A percentile compares a stretch with the other conserved stretches of the same genome.
phyloP scores from a whole-genome alignment of 306 rosid genomes.

The Senna tora region DNA sequence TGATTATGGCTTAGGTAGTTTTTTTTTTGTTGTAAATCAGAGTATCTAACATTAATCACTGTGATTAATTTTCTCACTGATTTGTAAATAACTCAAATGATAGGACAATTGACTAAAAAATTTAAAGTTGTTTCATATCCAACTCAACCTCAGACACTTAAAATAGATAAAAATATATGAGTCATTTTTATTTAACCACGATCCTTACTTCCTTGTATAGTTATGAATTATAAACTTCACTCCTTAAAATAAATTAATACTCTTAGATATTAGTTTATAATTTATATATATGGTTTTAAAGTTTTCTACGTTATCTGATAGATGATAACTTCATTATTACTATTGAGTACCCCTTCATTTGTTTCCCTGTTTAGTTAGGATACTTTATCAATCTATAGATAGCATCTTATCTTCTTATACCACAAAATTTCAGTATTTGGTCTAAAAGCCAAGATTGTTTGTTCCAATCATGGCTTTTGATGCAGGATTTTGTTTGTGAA shows the following conservation, averaged over 20 bases:
- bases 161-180: too few relatives aligned
- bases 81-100: too few relatives aligned
- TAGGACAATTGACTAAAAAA: too few relatives aligned
- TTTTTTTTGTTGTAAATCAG: too few relatives aligned
- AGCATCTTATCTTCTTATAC: slow-evolving; percentile 31
- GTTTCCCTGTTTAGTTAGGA: slow-evolving; percentile 55
- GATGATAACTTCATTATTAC: slow-evolving; percentile 46
- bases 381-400: slow-evolving; percentile 42
- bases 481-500: slow-evolving; percentile 63
- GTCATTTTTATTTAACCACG: too few relatives aligned
- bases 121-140: too few relatives aligned
- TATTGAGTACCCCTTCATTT: slow-evolving; percentile 31
- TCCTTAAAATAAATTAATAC: not conserved
- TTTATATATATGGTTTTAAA: too few relatives aligned
- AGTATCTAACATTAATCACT: too few relatives aligned
- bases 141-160: too few relatives aligned
- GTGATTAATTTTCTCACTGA: too few relatives aligned
- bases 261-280: not conserved
- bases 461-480: slow-evolving; percentile 85
- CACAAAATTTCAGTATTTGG: slow-evolving; percentile 50
- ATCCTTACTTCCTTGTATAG: too few relatives aligned
- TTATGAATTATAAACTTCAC: not conserved
- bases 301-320: slow-evolving; percentile 17
- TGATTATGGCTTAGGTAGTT: too few relatives aligned
- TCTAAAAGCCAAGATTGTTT: slow-evolving; percentile 64